A percentile compares a stretch with the other conserved stretches of the same genome.
Evolutionary conservation across 2,329 filamentous ascomycete genomes (phyloP).

Genomic region (Xylaria sp.): DNA sequence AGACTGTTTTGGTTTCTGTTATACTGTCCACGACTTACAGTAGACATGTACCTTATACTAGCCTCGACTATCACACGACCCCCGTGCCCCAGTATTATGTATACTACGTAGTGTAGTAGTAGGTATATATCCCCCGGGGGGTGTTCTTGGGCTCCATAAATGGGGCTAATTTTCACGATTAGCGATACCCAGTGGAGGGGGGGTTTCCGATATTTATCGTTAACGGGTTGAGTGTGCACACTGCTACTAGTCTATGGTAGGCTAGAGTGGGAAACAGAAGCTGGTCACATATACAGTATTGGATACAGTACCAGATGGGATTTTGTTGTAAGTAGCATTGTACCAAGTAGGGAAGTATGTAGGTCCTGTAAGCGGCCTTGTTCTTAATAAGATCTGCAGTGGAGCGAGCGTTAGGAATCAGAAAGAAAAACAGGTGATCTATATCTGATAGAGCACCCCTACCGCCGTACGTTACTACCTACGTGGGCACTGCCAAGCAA

Average conservation of each 20-base stretch:
- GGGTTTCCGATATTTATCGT: constrained; percentile 24
- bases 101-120: background rate
- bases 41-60: background rate
- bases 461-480: background rate
- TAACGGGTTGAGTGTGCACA: background rate
- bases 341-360: background rate
- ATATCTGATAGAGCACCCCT: background rate
- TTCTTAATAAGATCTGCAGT: constrained; percentile 35
- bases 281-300: constrained; percentile 26
- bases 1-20: background rate
- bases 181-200: constrained; percentile 26
- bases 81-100: constrained; percentile 4
- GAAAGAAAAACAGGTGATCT: constrained; percentile 21
- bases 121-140: background rate
- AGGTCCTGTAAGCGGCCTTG: constrained; percentile 13
- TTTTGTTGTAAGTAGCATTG: background rate
- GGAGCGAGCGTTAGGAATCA: constrained; percentile 8
- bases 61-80: background rate
- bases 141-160: constrained; percentile 17
- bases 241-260: background rate
- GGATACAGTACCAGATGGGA: constrained; percentile 5
- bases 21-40: background rate
- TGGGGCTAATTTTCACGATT: constrained; percentile 31
- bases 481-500: constrained; percentile 9
- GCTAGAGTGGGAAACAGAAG: background rate